Conservation (phyloP, 768 basidiomycete genomes). For the Royoungia palumana region DNA sequence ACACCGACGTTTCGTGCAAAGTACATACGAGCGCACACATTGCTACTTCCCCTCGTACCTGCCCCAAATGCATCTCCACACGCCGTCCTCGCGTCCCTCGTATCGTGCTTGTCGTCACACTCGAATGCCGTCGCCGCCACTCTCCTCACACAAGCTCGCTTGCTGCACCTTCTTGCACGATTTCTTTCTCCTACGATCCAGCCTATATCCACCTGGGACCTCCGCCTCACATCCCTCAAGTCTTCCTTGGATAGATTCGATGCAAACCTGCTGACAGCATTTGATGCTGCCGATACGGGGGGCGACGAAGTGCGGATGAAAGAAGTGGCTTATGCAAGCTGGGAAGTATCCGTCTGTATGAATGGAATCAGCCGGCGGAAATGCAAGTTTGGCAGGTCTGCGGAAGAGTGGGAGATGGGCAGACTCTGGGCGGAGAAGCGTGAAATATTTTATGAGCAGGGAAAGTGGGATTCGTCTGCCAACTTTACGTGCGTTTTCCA, state of each 20-base stretch:
- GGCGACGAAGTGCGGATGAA: constrained; percentile 75
- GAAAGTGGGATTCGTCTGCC: constrained; percentile 72
- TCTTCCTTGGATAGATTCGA: constrained; percentile 88
- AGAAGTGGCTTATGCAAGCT: constrained; percentile 78
- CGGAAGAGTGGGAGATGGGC: constrained; percentile 82
- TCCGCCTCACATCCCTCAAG: constrained; percentile 61
- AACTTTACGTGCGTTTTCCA: constrained; percentile 66
- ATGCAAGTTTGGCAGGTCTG: not conserved
- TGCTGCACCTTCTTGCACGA: constrained; percentile 65
- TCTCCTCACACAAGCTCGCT: constrained; percentile 57
- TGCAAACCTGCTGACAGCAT: constrained; percentile 77
- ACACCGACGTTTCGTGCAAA: constrained; percentile 45
- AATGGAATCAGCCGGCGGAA: constrained; percentile 32
- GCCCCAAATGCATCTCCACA: constrained; percentile 63
- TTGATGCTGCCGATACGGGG: constrained; percentile 79
- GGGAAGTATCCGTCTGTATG: constrained; percentile 66
- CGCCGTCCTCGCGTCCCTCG: constrained; percentile 50
- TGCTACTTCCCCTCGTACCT: constrained; percentile 58
- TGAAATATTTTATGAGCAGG: constrained; percentile 88
- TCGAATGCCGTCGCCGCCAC: constrained; percentile 38
- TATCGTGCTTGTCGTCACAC: constrained; percentile 41
- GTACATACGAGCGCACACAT: constrained; percentile 62
- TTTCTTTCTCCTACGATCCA: constrained; percentile 72
- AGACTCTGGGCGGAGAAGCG: constrained; percentile 95
- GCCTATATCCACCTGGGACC: constrained; percentile 66